Evolutionary conservation across 106 monocot species (phyloP).

Genomic region (Dendrobium nobile): DNA sequence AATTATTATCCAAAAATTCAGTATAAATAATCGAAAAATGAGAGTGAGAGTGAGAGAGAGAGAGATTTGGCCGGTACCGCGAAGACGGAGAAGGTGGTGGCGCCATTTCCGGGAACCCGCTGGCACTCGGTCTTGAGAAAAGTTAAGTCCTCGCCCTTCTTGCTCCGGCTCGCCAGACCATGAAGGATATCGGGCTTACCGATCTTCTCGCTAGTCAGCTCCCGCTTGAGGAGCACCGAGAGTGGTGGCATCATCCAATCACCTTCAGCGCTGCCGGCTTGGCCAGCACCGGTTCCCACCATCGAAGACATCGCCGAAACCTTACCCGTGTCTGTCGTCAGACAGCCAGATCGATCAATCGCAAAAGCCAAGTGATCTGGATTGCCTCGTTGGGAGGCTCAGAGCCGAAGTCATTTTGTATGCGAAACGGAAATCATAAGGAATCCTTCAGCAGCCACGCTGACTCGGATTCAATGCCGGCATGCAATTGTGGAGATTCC

Average conservation of each 20-base stretch:
- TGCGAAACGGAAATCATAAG: background rate
- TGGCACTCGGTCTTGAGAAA: constrained; percentile 60
- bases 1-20: too few species aligned
- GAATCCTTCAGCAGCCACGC: background rate
- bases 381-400: background rate
- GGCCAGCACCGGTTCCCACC: constrained; percentile 3
- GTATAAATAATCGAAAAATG: too few species aligned
- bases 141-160: constrained; percentile 91
- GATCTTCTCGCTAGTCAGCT: constrained; percentile 48
- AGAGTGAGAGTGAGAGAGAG: background rate
- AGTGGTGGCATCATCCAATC: constrained; percentile 48
- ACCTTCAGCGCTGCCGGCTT: constrained; percentile 3
- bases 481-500: background rate
- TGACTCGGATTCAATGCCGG: background rate
- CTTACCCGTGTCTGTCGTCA: background rate
- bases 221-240: constrained; percentile 68
- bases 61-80: constrained; percentile 30
- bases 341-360: background rate
- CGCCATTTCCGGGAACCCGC: constrained; percentile 35
- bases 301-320: background rate
- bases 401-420: background rate
- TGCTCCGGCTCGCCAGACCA: constrained; percentile 65
- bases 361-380: background rate
- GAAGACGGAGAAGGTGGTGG: constrained; percentile 65
- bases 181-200: constrained; percentile 61